Percentiles rank a stretch among this genome's conserved stretches.
These are phyloP conservation scores for Rhodomyrtus tomentosa DNA, from an alignment of 345 rosid genomes.

Conservation along the genomic window DNA sequence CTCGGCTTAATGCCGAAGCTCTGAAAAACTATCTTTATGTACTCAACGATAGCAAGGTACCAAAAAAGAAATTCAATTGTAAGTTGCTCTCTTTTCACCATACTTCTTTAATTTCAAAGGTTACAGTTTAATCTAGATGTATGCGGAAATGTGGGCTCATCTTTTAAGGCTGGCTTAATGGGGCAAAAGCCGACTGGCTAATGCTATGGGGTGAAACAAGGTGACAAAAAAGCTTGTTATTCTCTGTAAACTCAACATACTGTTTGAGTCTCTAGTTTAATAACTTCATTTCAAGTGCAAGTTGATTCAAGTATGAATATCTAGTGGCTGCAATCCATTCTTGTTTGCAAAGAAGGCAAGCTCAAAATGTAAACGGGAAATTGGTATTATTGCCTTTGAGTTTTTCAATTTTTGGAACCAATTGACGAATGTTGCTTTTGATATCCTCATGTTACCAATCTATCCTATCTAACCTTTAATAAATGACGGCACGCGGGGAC, in stretches of 20 bases:
- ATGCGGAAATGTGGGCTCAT: not conserved
- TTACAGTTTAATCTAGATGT: not conserved
- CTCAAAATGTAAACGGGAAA: not conserved
- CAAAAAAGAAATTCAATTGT: conserved; percentile 83
- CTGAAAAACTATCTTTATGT: conserved; percentile 54
- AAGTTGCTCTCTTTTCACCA: conserved; percentile 16
- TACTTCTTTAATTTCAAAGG: not conserved
- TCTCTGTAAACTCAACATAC: not conserved
- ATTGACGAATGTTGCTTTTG: not conserved
- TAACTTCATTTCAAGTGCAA: not conserved
- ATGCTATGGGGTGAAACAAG: not conserved
- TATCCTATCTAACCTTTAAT: not conserved
- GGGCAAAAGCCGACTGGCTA: not conserved
- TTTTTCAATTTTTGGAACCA: not conserved
- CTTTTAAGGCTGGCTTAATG: not conserved
- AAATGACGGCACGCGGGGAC: not conserved
- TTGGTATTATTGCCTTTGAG: not conserved
- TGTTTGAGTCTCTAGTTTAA: not conserved
- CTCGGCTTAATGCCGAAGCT: conserved; percentile 76
- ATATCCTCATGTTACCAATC: not conserved
- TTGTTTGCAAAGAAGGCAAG: not conserved
- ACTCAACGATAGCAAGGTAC: conserved; percentile 58
- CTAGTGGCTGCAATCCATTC: not conserved
- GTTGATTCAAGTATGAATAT: not conserved
- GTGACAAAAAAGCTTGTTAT: not conserved